phyloP scores from a whole-genome alignment of 75 land plant genomes.

The Pseudotsuga menziesii region DNA sequence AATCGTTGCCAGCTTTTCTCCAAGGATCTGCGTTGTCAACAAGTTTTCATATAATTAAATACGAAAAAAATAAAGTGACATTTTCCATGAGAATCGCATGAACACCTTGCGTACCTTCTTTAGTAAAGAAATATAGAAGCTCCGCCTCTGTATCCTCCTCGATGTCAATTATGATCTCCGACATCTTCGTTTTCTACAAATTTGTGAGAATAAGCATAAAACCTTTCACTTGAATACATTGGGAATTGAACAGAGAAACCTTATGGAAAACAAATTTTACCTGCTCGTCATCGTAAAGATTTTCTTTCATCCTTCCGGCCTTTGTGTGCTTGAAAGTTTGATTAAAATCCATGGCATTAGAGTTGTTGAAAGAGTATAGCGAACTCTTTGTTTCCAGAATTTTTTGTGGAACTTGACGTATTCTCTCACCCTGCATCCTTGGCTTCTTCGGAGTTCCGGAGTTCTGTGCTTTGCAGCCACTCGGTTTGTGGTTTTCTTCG shows the following conservation, averaged over 20 bases:
- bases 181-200: conserved; percentile 4
- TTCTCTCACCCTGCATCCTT: background rate
- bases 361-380: background rate
- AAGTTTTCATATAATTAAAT: background rate
- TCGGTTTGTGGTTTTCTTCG: background rate
- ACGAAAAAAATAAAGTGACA: background rate
- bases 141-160: background rate
- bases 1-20: background rate
- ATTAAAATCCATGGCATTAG: background rate
- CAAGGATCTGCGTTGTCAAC: background rate
- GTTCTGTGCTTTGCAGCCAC: background rate
- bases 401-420: background rate
- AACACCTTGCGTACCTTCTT: background rate
- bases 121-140: background rate
- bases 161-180: background rate
- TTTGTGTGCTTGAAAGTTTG: background rate
- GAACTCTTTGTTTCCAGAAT: background rate
- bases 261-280: background rate
- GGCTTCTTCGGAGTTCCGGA: background rate
- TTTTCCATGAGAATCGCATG: background rate
- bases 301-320: background rate
- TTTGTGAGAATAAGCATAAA: background rate
- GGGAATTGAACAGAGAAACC: background rate
- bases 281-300: background rate
- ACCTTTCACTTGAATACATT: background rate